These are phyloP conservation scores for Aurantiochytrium sp. DNA, from an alignment of 108 stramenopile genomes.

Conservation along the genomic window DNA sequence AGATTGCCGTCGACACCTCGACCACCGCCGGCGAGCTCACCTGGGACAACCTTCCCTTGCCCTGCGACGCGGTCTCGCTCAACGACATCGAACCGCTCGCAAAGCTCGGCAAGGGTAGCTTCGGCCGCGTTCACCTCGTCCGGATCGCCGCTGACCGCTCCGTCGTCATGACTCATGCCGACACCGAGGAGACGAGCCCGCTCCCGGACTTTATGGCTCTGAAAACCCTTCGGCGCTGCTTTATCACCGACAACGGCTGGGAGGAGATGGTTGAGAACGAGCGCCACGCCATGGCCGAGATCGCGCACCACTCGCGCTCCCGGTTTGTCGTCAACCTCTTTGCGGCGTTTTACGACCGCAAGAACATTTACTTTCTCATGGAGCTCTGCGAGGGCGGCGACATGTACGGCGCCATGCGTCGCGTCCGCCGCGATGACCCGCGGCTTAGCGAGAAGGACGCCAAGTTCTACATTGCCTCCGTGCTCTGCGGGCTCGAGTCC, in stretches of 20 bases:
- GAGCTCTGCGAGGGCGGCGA: conserved; percentile 72
- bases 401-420: conserved; percentile 52
- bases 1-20: neutral
- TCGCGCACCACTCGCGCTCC: conserved; percentile 27
- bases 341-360: conserved; percentile 38
- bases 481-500: conserved; percentile 12
- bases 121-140: conserved; percentile 8
- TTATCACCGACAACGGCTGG: conserved; percentile 11
- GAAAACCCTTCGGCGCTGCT: conserved; percentile 35
- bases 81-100: neutral
- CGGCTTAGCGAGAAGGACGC: conserved; percentile 24
- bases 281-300: conserved; percentile 32
- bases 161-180: conserved; percentile 33
- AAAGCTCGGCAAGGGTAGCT: neutral
- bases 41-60: neutral
- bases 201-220: conserved; percentile 33
- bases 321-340: conserved; percentile 38
- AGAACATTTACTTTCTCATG: conserved; percentile 49
- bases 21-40: neutral
- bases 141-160: conserved; percentile 16
- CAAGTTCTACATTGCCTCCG: conserved; percentile 17
- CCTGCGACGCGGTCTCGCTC: neutral
- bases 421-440: neutral
- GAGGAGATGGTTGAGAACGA: conserved; percentile 42
- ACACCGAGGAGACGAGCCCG: neutral